Evolutionary conservation across 805 yeast species (phyloP).

Genomic region (Teunomyces aglyptinius): DNA sequence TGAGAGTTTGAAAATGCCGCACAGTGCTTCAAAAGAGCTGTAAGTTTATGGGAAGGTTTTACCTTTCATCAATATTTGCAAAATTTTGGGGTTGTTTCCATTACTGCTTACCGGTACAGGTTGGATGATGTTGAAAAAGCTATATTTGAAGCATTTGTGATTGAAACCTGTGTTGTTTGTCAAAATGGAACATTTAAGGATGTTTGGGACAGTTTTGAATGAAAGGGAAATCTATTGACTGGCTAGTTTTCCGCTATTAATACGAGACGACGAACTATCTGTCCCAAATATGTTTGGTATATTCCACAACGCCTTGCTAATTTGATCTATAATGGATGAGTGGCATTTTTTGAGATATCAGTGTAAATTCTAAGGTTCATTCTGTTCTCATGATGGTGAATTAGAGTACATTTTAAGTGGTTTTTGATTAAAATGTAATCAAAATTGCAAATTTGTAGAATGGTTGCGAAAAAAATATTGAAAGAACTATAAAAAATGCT

Average conservation of each 20-base stretch:
- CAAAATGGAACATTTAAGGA: constrained; percentile 39
- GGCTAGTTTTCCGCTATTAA: constrained; percentile 5
- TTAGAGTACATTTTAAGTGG: too few relatives aligned
- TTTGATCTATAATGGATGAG: too few relatives aligned
- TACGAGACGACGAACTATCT: constrained; percentile 5
- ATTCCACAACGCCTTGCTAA: background rate
- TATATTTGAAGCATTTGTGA: constrained; percentile 45
- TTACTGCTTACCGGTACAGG: constrained; percentile 53
- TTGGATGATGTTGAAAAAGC: constrained; percentile 53
- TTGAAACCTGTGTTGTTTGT: constrained; percentile 59
- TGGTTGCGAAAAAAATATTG: background rate
- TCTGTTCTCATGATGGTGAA: too few relatives aligned
- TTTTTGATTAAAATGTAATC: background rate
- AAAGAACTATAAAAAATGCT: background rate
- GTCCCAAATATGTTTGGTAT: constrained; percentile 4
- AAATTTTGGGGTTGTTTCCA: constrained; percentile 68
- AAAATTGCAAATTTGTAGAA: background rate
- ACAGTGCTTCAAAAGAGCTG: constrained; percentile 64
- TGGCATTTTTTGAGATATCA: too few relatives aligned
- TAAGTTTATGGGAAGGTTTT: constrained; percentile 52
- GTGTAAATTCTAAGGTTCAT: too few relatives aligned
- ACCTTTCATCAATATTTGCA: constrained; percentile 66
- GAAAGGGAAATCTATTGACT: constrained; percentile 13
- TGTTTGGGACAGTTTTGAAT: constrained; percentile 21
- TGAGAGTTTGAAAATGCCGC: constrained; percentile 47